phyloP scores from a whole-genome alignment of 176 grass and related monocot species.

The Olyra latifolia region DNA sequence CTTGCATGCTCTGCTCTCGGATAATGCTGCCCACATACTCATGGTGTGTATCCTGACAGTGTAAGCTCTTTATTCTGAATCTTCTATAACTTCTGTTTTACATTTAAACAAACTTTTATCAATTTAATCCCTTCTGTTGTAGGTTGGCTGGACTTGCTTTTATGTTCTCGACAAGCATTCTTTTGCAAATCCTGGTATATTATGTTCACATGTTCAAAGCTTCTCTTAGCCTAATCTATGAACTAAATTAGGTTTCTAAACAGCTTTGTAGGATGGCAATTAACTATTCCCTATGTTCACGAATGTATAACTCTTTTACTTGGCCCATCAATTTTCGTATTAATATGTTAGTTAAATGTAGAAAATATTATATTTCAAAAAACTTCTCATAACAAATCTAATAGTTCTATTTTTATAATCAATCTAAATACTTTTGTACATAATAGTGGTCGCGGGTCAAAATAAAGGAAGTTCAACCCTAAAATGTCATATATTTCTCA shows the following conservation, averaged over 20 bases:
- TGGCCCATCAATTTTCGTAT: no score
- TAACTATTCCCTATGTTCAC: not conserved
- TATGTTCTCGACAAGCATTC: conserved; percentile 96
- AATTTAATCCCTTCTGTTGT: conserved; percentile 27
- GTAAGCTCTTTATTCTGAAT: conserved; percentile 24
- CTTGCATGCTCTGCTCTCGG: conserved; percentile 15
- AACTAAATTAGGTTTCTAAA: not conserved
- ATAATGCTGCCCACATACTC: conserved; percentile 9
- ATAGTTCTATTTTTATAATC: no score
- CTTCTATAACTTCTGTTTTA: conserved; percentile 10
- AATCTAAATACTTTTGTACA: not conserved
- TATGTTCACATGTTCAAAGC: not conserved
- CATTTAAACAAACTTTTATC: not conserved
- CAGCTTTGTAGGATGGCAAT: not conserved
- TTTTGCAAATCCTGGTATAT: conserved; percentile 87
- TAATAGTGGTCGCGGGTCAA: no score
- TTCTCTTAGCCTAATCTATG: not conserved
- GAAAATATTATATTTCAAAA: no score
- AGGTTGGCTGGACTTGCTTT: conserved; percentile 90
- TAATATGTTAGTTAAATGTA: no score
- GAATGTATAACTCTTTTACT: no score
- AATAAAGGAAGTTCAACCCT: no score
- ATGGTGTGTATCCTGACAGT: conserved; percentile 23
- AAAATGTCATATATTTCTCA: no score
- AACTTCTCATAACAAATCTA: no score